Evolutionary conservation across 768 basidiomycete species (phyloP).

Genomic region (Leccinellum luteum): DNA sequence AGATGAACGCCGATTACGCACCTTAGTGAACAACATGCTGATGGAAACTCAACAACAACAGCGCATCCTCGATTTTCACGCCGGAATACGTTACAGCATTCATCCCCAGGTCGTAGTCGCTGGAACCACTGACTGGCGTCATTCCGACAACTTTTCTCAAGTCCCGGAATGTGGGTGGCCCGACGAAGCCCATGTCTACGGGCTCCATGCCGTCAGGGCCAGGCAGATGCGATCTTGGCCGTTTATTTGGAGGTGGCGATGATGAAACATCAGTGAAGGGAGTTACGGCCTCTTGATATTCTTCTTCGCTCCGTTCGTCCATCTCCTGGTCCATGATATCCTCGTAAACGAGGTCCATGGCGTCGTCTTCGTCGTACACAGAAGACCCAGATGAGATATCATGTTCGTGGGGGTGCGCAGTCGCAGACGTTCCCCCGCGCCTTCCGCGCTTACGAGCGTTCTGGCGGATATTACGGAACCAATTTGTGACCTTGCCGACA

Average conservation of each 20-base stretch:
- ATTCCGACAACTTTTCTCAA: conserved; percentile 44
- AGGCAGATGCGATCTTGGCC: conserved; percentile 29
- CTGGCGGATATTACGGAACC: conserved; percentile 84
- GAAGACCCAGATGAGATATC: conserved; percentile 53
- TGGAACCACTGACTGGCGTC: conserved; percentile 15
- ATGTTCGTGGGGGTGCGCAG: conserved; percentile 42
- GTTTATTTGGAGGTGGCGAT: conserved; percentile 35
- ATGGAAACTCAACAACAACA: conserved; percentile 72
- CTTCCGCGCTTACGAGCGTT: conserved; percentile 72
- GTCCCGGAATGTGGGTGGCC: conserved; percentile 44
- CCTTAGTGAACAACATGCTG: conserved; percentile 57
- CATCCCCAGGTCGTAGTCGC: conserved; percentile 28
- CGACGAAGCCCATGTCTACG: conserved; percentile 37
- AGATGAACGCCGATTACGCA: conserved; percentile 9
- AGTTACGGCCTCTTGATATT: conserved; percentile 71
- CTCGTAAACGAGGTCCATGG: conserved; percentile 49
- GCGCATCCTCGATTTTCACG: conserved; percentile 70
- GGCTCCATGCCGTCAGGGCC: conserved; percentile 29
- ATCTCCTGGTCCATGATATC: conserved; percentile 50
- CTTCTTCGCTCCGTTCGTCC: conserved; percentile 58
- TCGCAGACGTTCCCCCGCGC: conserved; percentile 39
- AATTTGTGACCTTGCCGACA: conserved; percentile 81
- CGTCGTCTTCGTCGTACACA: conserved; percentile 40
- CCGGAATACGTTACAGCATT: conserved; percentile 41
- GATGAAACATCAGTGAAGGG: conserved; percentile 58